A percentile compares a stretch with the other conserved stretches of the same genome.
phyloP scores from a whole-genome alignment of 495 filamentous ascomycete genomes.

The Neurospora tetraspora region DNA sequence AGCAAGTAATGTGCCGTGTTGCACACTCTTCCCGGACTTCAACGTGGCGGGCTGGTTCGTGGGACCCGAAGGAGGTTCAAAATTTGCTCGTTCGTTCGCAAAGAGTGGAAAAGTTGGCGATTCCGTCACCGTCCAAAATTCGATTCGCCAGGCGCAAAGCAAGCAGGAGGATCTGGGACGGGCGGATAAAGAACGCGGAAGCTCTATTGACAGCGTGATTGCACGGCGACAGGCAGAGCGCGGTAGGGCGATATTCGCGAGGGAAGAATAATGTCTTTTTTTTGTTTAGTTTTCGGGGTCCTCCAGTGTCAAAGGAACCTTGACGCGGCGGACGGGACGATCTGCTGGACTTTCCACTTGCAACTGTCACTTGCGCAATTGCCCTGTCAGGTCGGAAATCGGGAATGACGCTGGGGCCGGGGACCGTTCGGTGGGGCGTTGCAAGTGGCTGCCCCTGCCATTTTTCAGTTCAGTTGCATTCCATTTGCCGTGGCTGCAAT shows the following conservation, averaged over 20 bases:
- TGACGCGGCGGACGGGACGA: background rate
- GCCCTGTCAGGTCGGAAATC: background rate
- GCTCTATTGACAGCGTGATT: background rate
- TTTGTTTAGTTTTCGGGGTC: background rate
- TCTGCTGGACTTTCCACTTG: background rate
- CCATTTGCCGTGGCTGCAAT: background rate
- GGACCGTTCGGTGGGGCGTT: background rate
- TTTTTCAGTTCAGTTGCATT: background rate
- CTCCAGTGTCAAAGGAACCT: background rate
- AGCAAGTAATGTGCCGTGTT: background rate
- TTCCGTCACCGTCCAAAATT: background rate
- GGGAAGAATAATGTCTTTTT: background rate
- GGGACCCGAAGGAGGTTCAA: background rate
- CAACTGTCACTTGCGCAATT: background rate
- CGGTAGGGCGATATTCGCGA: background rate
- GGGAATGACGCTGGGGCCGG: background rate
- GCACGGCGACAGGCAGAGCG: background rate
- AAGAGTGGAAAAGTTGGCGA: background rate
- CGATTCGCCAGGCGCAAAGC: background rate
- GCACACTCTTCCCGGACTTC: background rate
- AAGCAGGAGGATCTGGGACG: background rate
- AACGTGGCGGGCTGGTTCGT: background rate
- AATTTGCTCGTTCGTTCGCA: background rate
- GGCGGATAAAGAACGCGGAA: background rate
- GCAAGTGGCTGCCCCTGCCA: background rate